Evolutionary conservation across 495 filamentous ascomycete species (phyloP).

Genomic region (Aspergillus bertholletiae): DNA sequence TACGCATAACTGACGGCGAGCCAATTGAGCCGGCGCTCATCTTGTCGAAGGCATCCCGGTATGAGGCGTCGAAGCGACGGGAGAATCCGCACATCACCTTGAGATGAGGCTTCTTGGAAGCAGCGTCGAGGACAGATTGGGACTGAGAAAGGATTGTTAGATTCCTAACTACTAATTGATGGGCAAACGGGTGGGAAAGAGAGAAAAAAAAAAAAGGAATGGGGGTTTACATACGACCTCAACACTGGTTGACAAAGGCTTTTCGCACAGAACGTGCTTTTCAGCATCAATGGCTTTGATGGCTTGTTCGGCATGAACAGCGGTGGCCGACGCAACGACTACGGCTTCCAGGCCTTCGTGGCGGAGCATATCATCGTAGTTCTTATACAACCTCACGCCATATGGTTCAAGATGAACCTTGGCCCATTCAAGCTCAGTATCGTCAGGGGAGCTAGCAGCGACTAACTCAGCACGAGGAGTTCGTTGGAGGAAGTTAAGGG

Average conservation of each 20-base stretch:
- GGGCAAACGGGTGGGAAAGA: not conserved
- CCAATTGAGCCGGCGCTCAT: slow-evolving; percentile 48
- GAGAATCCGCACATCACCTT: slow-evolving; percentile 62
- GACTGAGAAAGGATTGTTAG: slow-evolving; percentile 29
- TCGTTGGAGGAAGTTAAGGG: slow-evolving; percentile 49
- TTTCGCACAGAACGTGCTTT: slow-evolving; percentile 56
- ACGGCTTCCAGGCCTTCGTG: slow-evolving; percentile 52
- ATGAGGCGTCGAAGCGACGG: too few species aligned
- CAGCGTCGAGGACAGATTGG: slow-evolving; percentile 49
- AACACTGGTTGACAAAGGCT: slow-evolving; percentile 47
- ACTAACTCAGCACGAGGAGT: slow-evolving; percentile 51
- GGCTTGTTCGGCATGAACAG: slow-evolving; percentile 54
- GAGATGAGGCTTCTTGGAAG: slow-evolving; percentile 44
- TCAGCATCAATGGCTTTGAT: slow-evolving; percentile 52
- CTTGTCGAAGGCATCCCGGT: slow-evolving; percentile 48
- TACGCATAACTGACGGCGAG: slow-evolving; percentile 48
- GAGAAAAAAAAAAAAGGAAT: not conserved
- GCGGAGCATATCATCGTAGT: slow-evolving; percentile 56
- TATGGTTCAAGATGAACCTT: slow-evolving; percentile 42
- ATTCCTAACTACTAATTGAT: not conserved
- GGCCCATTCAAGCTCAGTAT: slow-evolving; percentile 50
- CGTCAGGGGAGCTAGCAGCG: slow-evolving; percentile 48
- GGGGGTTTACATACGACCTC: slow-evolving; percentile 41
- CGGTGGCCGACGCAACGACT: slow-evolving; percentile 49
- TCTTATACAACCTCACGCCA: slow-evolving; percentile 45